Conservation (phyloP, 1,284 basidiomycete genomes). For the Gomphus bonarii region DNA sequence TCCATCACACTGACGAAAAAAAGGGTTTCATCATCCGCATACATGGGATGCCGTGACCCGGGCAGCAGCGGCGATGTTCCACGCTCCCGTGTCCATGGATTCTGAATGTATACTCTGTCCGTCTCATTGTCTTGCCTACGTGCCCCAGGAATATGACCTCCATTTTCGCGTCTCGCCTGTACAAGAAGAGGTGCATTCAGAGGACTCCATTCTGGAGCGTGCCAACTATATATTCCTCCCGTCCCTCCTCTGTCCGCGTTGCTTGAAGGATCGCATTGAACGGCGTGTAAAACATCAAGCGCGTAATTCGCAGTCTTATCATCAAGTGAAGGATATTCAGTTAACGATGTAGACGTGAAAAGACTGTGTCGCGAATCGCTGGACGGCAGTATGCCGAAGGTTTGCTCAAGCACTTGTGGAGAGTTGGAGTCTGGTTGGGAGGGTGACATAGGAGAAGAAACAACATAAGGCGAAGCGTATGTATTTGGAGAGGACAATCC, state of each 20-base stretch:
- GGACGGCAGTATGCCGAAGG: neutral
- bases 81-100: neutral
- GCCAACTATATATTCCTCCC: conserved; percentile 28
- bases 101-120: neutral
- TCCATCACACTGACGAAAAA: conserved; percentile 1
- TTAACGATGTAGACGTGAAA: conserved; percentile 28
- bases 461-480: neutral
- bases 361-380: neutral
- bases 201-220: neutral
- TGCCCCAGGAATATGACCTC: neutral
- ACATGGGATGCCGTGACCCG: neutral
- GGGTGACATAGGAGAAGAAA: neutral
- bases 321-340: conserved; percentile 72
- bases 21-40: conserved; percentile 2
- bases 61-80: neutral
- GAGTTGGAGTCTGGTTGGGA: neutral
- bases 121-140: neutral
- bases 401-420: neutral
- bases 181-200: neutral
- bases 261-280: conserved; percentile 47
- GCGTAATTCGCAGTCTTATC: conserved; percentile 82
- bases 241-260: conserved; percentile 45
- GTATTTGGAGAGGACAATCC: neutral
- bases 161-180: neutral
- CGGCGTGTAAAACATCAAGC: conserved; percentile 72